phyloP scores from a whole-genome alignment of 2,329 filamentous ascomycete species.

The Calonectria naviculata region DNA sequence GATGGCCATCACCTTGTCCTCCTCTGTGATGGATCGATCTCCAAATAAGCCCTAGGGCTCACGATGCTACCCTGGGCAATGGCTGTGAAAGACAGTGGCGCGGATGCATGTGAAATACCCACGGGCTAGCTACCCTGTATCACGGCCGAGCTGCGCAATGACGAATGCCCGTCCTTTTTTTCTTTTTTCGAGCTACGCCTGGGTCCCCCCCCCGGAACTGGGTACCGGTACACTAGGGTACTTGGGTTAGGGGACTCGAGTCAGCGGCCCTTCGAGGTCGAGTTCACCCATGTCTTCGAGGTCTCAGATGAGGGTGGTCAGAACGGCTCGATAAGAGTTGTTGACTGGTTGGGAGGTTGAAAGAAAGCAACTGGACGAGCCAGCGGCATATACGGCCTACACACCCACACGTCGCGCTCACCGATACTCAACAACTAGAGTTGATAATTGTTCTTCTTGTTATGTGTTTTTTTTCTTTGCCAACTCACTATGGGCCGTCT shows the following conservation, averaged over 20 bases:
- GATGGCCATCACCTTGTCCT: neutral
- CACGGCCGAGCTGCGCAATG: constrained; percentile 34
- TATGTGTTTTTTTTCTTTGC: constrained; percentile 3
- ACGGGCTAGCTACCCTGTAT: constrained; percentile 16
- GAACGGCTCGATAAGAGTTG: constrained; percentile 5
- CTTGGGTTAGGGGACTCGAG: constrained; percentile 22
- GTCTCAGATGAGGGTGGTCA: constrained; percentile 18
- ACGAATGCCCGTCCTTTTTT: constrained; percentile 26
- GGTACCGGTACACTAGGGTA: constrained; percentile 33
- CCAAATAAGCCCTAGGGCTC: constrained; percentile 16
- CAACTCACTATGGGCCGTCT: constrained; percentile 14
- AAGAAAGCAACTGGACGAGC: neutral
- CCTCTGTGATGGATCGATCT: neutral
- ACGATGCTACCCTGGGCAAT: neutral
- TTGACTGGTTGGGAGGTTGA: constrained; percentile 12
- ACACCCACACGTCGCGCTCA: neutral
- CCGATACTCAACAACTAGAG: neutral
- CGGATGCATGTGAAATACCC: constrained; percentile 18
- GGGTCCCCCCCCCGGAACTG: constrained; percentile 32
- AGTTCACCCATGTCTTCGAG: neutral
- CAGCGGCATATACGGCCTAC: neutral
- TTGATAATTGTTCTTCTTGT: neutral
- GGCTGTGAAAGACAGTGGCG: neutral
- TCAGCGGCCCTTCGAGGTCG: constrained; percentile 13
- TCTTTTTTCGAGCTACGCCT: constrained; percentile 21